Evolutionary conservation across 106 monocot species (phyloP).

Genomic region (Acorus calamus): DNA sequence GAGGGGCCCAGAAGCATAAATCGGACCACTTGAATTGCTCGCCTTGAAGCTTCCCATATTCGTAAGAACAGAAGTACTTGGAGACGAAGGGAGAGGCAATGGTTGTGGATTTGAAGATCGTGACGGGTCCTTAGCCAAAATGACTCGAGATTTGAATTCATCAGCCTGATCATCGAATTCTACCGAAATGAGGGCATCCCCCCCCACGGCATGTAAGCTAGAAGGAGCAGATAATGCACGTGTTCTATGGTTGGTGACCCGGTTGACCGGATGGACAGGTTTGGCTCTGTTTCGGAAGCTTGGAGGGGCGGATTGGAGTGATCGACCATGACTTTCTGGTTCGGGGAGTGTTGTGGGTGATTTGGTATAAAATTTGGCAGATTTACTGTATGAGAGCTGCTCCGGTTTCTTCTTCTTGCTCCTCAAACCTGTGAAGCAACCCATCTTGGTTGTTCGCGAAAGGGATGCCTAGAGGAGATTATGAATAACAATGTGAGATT

Average conservation of each 20-base stretch:
- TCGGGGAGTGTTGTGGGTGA: slow-evolving; percentile 45
- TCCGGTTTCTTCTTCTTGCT: slow-evolving; percentile 54
- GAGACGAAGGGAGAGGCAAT: slow-evolving; percentile 65
- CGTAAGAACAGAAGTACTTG: slow-evolving; percentile 24
- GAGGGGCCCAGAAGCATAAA: slow-evolving; percentile 50
- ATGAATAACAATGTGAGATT: too few relatives aligned
- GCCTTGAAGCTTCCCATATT: slow-evolving; percentile 72
- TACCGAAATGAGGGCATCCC: slow-evolving; percentile 26
- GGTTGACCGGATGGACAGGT: slow-evolving; percentile 17
- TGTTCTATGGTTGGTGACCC: slow-evolving; percentile 25
- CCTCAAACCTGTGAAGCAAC: slow-evolving; percentile 69
- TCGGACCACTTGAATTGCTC: slow-evolving; percentile 16
- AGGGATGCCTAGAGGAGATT: too few relatives aligned
- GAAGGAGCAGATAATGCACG: slow-evolving; percentile 89
- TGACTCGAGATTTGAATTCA: slow-evolving; percentile 25
- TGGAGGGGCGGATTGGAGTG: slow-evolving; percentile 87
- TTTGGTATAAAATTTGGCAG: slow-evolving; percentile 13
- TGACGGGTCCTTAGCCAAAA: slow-evolving; percentile 26
- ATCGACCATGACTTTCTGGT: slow-evolving; percentile 39
- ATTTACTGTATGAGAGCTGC: slow-evolving; percentile 17
- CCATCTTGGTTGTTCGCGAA: slow-evolving; percentile 29
- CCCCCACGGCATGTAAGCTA: slow-evolving; percentile 47
- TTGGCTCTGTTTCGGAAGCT: slow-evolving; percentile 74
- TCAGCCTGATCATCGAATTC: slow-evolving; percentile 51
- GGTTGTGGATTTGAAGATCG: slow-evolving; percentile 62